Base-by-base conservation (phyloP, 495 filamentous ascomycete species). In the Neurospora sp. region DNA sequence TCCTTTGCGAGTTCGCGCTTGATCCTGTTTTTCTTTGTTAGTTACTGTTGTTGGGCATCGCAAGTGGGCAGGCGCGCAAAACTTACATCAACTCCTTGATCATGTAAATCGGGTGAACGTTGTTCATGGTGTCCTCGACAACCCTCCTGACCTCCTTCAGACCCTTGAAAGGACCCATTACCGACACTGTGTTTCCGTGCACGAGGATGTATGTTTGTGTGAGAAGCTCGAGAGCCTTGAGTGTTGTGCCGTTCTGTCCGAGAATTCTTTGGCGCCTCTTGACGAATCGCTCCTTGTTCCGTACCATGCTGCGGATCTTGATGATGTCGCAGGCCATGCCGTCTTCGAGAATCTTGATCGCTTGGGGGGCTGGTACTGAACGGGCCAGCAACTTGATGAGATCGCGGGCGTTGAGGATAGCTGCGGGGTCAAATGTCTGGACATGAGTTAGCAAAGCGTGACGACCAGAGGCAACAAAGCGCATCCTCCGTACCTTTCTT, bases 1-100 rank as follows among this genome's bases (percentile, higher is more conserved):
- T 98, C 95, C 82, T 98, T 97, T 69, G 91, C 92, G n/a, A 99
- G 86, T 82, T 99, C 96, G 38, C 94, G 91, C 84, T 97, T 97
- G 84, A 99, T 97, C 96, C 79, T 80, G 53, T 22, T 68, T 68
- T 0, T 4, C 5, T 39, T 14, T 31, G 74, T 79, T 39, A 78
- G 77, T n/a, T 5, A 7, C 10, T 8, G 10, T 44, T 18, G 38
- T 39, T 35, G 12, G 27, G 22, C 5, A 8, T 1, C 27, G 61
- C 18, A 69, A 27, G 14, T 69, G 53, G 0, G 53, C 16, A 35
- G 2, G n/a, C 1, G 47, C 47, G 47, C 47, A 37, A 65, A 37
- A 72, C 76, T 61, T 72, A 79, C 79, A 98, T 98, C 79, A 98
- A 87, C 80, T 98, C 94, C 85, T 99, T 99, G 85, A 99, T 95